Conservation (phyloP, 2,329 filamentous ascomycete genomes). For the Arthrobotrys conoides region DNA sequence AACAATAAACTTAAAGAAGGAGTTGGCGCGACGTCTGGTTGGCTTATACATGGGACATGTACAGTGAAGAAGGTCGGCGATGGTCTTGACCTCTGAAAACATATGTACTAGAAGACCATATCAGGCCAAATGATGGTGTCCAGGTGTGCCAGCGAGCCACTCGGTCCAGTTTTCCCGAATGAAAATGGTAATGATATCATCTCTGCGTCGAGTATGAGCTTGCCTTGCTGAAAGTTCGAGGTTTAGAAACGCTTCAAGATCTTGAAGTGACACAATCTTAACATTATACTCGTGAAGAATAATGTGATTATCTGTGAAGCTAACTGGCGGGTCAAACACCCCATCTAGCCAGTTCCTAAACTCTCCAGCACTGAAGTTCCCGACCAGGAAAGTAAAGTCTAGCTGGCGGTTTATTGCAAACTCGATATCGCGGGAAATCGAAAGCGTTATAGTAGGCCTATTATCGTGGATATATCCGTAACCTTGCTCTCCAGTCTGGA, state of each 20-base stretch:
- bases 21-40: background rate
- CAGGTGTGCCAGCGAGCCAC: slow-evolving; percentile 31
- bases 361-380: slow-evolving; percentile 35
- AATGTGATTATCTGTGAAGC: slow-evolving; percentile 46
- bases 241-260: slow-evolving; percentile 54
- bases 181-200: slow-evolving; percentile 39
- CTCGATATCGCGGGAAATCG: slow-evolving; percentile 48
- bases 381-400: slow-evolving; percentile 37
- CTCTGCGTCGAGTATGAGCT: slow-evolving; percentile 8
- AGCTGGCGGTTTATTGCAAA: slow-evolving; percentile 50
- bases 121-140: slow-evolving; percentile 33
- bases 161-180: slow-evolving; percentile 55
- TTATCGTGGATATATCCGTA: background rate
- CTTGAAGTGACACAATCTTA: slow-evolving; percentile 37
- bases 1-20: background rate
- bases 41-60: background rate
- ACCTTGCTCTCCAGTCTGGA: slow-evolving; percentile 1
- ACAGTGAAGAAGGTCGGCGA: no score
- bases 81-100: background rate
- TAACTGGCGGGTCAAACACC: slow-evolving; percentile 38
- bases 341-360: slow-evolving; percentile 49
- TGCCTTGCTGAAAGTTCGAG: slow-evolving; percentile 25
- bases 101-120: background rate
- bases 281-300: slow-evolving; percentile 40
- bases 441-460: slow-evolving; percentile 10